Base-by-base conservation (phyloP, 23 red algal species). In the Gracilaria vermiculophylla region DNA sequence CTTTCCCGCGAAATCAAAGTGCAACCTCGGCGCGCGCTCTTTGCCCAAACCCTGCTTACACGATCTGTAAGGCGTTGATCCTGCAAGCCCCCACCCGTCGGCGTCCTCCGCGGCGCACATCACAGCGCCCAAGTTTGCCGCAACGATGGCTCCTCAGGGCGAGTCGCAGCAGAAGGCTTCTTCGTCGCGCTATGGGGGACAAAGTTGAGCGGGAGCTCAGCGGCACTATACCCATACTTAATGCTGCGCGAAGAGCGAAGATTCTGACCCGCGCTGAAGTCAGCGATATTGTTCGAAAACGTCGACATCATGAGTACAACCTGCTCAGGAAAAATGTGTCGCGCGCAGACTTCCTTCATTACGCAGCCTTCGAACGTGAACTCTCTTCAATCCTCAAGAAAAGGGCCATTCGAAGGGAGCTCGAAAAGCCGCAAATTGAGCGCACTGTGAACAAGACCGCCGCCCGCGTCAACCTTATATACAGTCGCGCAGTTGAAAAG, bases 321-420 rank as follows among this genome's bases (percentile, higher is more conserved):
- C 62, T 91, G 53, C 23, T 60, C 39, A 14, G 50, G 36, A 44
- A 24, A 15, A 41, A 54, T 27, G 87, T 69, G 13, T 51, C 57
- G 16, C 87, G 87, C 29, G 23, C 43, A 10, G 66, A 80, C 33
- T 91, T 69, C 51, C 76, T 91, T 24, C 74, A 72, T 43, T 91
- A 91, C 28, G 87, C 87, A 24, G 74, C 76, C 42, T 91, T 91
- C n/a, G 87, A 91, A 34, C 74, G 76, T 48, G 54, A 91, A 32
- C 53, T 81, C n/a, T 24, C 75, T 24, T 0, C 50, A 1, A 45
- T 91, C 7, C 29, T 91, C 15, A 73, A 20, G 16, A 69, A 43
- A 41, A 55, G 87, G n/a, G 87, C 75, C 10, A 72, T 53, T 15
- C 24, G 53, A 29, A 34, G 76, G 32, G 47, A 58, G 25, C 20